phyloP scores from a whole-genome alignment of 2,329 filamentous ascomycete genomes.

The Plectosphaerella plurivora region DNA sequence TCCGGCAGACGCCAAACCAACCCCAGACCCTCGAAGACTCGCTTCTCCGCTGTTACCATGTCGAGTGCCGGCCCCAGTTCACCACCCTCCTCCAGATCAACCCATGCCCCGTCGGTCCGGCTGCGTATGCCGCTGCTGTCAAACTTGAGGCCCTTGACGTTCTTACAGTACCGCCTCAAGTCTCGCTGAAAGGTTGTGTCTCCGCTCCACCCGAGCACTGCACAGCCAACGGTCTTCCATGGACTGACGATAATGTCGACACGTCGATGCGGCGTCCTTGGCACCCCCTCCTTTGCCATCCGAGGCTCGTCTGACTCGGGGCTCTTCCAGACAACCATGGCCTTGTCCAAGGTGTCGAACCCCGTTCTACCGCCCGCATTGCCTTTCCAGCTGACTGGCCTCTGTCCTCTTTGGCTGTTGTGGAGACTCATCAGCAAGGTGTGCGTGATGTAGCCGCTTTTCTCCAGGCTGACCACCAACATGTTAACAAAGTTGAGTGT shows the following conservation, averaged over 20 bases:
- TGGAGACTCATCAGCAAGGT: constrained; percentile 67
- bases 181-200: constrained; percentile 90
- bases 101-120: constrained; percentile 58
- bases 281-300: neutral
- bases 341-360: constrained; percentile 89
- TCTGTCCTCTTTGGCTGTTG: constrained; percentile 69
- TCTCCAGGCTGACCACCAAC: constrained; percentile 69
- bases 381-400: constrained; percentile 49
- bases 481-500: constrained; percentile 68
- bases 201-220: constrained; percentile 82
- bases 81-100: constrained; percentile 62
- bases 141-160: constrained; percentile 72
- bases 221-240: constrained; percentile 86
- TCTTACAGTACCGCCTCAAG: constrained; percentile 73
- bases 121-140: constrained; percentile 83
- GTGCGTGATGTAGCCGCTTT: constrained; percentile 70
- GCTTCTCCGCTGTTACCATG: constrained; percentile 70
- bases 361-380: constrained; percentile 43
- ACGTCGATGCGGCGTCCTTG: constrained; percentile 60
- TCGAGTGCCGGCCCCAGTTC: constrained; percentile 45
- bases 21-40: constrained; percentile 73
- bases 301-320: constrained; percentile 27
- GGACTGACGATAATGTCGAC: constrained; percentile 91
- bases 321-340: constrained; percentile 87
- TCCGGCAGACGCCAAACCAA: constrained; percentile 62